Evolutionary conservation across 441 rosid genomes (phyloP).

Genomic region (Manihot esculenta): DNA sequence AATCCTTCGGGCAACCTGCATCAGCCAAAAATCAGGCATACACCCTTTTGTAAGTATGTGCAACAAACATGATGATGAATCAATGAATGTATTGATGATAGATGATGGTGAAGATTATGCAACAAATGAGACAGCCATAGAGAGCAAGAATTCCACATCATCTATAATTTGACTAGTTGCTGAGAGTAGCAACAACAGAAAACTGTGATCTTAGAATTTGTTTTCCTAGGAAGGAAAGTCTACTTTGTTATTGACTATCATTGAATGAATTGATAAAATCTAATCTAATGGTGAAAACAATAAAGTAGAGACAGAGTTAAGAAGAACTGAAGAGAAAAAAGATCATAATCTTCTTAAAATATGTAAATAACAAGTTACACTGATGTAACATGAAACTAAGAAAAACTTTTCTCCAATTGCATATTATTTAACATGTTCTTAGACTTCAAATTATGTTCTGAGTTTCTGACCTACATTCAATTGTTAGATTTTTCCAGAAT

Average conservation of each 20-base stretch:
- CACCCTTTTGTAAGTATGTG: not conserved
- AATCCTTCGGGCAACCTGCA: conserved; percentile 80
- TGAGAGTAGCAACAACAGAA: not conserved
- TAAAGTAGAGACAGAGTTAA: no score
- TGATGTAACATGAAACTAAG: not conserved
- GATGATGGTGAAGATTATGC: not conserved
- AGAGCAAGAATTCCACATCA: not conserved
- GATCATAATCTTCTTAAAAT: not conserved
- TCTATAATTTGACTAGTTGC: not conserved
- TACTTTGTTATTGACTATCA: no score
- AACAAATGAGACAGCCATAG: not conserved
- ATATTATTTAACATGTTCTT: not conserved
- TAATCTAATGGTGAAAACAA: no score
- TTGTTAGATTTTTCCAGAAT: conserved; percentile 4
- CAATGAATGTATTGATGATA: not conserved
- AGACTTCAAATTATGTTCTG: not conserved
- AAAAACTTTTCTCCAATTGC: not conserved
- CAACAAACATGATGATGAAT: not conserved
- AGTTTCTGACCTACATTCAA: not conserved
- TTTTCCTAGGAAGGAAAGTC: no score
- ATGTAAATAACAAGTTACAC: not conserved
- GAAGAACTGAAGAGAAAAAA: no score
- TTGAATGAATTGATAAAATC: no score
- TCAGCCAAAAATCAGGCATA: not conserved
- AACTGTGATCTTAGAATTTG: not conserved